Percentiles rank a stretch among this genome's conserved stretches.
phyloP scores from a whole-genome alignment of 257 asterid genomes.

The Jaltomata sinuosa region DNA sequence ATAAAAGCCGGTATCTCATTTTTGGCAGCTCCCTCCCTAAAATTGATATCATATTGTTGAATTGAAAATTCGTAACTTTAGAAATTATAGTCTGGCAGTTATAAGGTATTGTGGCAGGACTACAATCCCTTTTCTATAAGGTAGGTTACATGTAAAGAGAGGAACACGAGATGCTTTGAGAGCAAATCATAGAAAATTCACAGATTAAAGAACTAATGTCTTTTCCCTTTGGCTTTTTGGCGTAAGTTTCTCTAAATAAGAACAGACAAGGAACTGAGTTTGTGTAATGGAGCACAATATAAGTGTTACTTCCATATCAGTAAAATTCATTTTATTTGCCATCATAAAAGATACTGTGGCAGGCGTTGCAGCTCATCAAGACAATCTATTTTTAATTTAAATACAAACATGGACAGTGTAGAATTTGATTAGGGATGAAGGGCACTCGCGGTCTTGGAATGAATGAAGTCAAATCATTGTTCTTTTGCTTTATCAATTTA shows the following conservation, averaged over 20 bases:
- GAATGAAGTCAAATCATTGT: background rate
- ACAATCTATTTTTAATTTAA: background rate
- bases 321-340: background rate
- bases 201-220: background rate
- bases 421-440: background rate
- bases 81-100: background rate
- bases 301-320: background rate
- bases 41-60: background rate
- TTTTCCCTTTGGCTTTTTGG: background rate
- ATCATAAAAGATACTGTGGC: background rate
- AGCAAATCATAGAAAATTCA: background rate
- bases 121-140: background rate
- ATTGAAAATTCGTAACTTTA: background rate
- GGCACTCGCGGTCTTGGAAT: background rate
- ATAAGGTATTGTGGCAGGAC: background rate
- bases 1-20: background rate
- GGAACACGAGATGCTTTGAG: background rate
- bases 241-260: background rate
- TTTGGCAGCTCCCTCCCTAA: background rate
- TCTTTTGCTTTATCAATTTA: background rate
- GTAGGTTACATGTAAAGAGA: background rate
- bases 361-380: background rate
- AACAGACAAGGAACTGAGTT: background rate
- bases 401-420: background rate
- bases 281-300: background rate